These are phyloP conservation scores for Aspergillus cristatus DNA, from an alignment of 495 filamentous ascomycete species.

Conservation along the genomic window DNA sequence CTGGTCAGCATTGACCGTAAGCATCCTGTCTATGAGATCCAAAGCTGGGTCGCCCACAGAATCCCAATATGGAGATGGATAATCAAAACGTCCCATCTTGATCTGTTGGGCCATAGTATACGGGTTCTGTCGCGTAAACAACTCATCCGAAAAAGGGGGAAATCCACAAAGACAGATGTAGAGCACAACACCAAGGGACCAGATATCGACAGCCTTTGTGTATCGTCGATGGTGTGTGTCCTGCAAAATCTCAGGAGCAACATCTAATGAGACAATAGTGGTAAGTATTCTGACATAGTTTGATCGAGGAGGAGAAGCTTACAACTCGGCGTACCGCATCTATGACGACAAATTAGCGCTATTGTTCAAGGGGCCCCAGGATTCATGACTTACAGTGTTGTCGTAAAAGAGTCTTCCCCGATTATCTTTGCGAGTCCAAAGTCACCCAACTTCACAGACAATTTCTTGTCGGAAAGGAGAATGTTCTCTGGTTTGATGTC, in stretches of 20 bases:
- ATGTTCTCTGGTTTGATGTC: slow-evolving; percentile 99
- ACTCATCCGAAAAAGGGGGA: slow-evolving; percentile 92
- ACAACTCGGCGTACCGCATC: slow-evolving; percentile 89
- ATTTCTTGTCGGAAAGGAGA: slow-evolving; percentile 69
- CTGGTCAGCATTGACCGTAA: slow-evolving; percentile 73
- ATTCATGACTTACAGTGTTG: slow-evolving; percentile 57
- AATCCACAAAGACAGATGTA: slow-evolving; percentile 99
- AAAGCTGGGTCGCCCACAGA: slow-evolving; percentile 80
- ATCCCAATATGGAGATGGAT: slow-evolving; percentile 97
- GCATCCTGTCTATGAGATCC: slow-evolving; percentile 92
- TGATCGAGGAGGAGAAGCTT: slow-evolving; percentile 19
- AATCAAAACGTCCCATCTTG: slow-evolving; percentile 79
- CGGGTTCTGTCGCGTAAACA: slow-evolving; percentile 66
- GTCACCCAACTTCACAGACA: slow-evolving; percentile 88
- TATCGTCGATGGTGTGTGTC: slow-evolving; percentile 72
- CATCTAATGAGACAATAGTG: slow-evolving; percentile 48
- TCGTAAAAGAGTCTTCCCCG: slow-evolving; percentile 96
- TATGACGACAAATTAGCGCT: slow-evolving; percentile 16
- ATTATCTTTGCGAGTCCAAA: slow-evolving; percentile 99
- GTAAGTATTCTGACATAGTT: background rate
- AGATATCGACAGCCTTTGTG: slow-evolving; percentile 91
- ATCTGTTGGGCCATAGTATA: slow-evolving; percentile 89
- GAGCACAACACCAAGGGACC: slow-evolving; percentile 96
- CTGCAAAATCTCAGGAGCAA: slow-evolving; percentile 90
- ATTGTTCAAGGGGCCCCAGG: background rate